phyloP scores from a whole-genome alignment of 345 rosid species.

The Eucalyptus polybractea region DNA sequence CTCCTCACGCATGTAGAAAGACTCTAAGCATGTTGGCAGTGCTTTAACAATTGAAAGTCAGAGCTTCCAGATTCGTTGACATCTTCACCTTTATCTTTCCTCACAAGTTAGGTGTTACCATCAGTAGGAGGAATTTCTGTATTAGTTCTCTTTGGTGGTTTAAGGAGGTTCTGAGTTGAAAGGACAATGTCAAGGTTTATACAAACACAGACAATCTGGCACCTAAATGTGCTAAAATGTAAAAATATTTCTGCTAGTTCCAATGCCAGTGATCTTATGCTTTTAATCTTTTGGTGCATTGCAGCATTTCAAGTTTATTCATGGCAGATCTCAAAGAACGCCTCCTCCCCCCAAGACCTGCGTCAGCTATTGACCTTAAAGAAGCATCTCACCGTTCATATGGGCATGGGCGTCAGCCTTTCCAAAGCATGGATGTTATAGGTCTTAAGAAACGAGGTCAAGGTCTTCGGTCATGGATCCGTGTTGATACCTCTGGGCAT shows the following conservation, averaged over 20 bases:
- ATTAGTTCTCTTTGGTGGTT: neutral
- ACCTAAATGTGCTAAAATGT: neutral
- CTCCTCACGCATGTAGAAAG: neutral
- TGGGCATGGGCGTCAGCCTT: conserved; percentile 41
- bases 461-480: conserved; percentile 91
- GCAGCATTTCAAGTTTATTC: neutral
- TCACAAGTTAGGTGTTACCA: neutral
- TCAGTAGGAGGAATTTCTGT: neutral
- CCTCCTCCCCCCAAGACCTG: conserved; percentile 76
- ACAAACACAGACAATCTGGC: neutral
- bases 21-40: neutral
- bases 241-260: neutral
- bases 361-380: conserved; percentile 69
- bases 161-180: neutral
- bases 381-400: conserved; percentile 32
- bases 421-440: conserved; percentile 62
- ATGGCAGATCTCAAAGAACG: conserved; percentile 33
- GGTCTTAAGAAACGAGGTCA: conserved; percentile 81
- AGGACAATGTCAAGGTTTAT: neutral
- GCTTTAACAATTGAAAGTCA: neutral
- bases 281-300: neutral
- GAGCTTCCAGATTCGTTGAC: neutral
- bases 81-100: neutral
- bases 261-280: neutral
- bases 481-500: conserved; percentile 75